Conservation (phyloP, 305 asterid genomes). For the Petunia hybrid region DNA sequence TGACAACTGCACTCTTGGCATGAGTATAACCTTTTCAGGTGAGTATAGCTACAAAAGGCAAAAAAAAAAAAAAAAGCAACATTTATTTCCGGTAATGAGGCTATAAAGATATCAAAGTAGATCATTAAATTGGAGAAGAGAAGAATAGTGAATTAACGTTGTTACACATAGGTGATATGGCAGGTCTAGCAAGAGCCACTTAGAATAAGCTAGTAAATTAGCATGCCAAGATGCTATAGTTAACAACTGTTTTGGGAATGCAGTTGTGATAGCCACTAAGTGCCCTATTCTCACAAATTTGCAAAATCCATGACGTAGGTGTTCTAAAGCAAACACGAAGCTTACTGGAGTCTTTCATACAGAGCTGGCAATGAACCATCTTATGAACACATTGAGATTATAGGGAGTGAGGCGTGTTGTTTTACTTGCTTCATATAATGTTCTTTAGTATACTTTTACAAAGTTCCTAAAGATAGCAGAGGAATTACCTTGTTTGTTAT, state of each 20-base stretch:
- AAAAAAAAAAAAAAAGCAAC: too few species aligned
- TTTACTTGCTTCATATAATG: background rate
- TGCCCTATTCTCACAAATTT: background rate
- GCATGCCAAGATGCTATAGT: background rate
- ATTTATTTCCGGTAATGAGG: too few species aligned
- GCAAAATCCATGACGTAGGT: background rate
- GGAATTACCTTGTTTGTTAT: background rate
- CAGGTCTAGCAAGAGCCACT: background rate
- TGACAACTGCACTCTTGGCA: background rate
- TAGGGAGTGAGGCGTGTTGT: background rate
- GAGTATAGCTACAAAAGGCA: too few species aligned
- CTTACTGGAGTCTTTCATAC: background rate
- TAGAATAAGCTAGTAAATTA: slow-evolving; percentile 1
- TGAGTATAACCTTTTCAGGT: background rate
- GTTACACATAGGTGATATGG: background rate
- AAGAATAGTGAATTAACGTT: background rate
- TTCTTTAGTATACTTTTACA: background rate
- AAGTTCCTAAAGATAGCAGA: background rate
- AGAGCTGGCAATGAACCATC: background rate
- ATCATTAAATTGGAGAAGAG: too few species aligned
- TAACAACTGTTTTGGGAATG: background rate
- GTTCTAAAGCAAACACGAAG: background rate
- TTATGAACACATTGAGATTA: background rate
- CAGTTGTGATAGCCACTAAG: slow-evolving; percentile 14
- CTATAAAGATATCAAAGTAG: too few species aligned